Evolutionary conservation across 306 rosid genomes (phyloP).

Genomic region (Ziziphus jujuba): DNA sequence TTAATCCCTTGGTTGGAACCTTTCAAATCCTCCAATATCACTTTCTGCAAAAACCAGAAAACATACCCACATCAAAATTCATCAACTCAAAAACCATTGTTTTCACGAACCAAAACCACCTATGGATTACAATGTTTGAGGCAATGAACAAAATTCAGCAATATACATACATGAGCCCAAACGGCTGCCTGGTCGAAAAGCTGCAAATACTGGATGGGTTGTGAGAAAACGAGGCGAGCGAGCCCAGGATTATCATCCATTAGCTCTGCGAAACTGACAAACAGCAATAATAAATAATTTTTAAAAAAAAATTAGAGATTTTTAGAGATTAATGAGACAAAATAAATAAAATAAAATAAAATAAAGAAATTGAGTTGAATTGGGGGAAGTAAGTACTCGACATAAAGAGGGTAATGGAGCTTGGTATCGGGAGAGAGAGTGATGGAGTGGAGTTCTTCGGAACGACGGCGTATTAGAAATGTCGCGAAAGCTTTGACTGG

Average conservation of each 20-base stretch:
- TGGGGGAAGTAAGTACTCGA: slow-evolving; percentile 37
- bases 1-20: slow-evolving; percentile 34
- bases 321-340: background rate
- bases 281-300: background rate
- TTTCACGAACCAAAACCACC: background rate
- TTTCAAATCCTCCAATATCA: slow-evolving; percentile 50
- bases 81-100: background rate
- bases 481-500: slow-evolving; percentile 44
- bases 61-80: slow-evolving; percentile 24
- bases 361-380: background rate
- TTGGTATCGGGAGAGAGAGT: slow-evolving; percentile 58
- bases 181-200: slow-evolving; percentile 79
- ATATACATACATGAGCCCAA: slow-evolving; percentile 67
- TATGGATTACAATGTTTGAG: background rate
- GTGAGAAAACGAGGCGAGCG: slow-evolving; percentile 57
- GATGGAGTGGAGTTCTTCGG: slow-evolving; percentile 61
- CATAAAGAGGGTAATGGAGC: slow-evolving; percentile 67
- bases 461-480: slow-evolving; percentile 50
- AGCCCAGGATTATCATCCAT: slow-evolving; percentile 62
- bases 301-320: background rate
- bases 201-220: slow-evolving; percentile 57
- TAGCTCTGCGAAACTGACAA: slow-evolving; percentile 66
- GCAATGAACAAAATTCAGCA: background rate
- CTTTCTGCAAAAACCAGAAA: slow-evolving; percentile 44
- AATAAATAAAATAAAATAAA: background rate